Conservation (phyloP, 257 asterid genomes). For the Primulina huaijiensis region DNA sequence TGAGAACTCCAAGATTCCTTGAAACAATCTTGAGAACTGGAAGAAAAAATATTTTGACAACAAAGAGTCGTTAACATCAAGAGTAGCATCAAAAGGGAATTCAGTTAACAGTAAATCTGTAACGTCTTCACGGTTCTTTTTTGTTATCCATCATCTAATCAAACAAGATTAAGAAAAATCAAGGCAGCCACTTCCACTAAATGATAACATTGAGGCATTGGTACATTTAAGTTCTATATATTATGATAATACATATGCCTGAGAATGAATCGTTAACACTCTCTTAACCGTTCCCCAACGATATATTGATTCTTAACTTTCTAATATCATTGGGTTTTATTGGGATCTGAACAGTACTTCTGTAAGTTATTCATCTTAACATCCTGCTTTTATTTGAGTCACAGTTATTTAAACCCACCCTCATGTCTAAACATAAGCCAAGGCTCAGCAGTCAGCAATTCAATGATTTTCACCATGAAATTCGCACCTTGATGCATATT, state of each 20-base stretch:
- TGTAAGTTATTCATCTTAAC: background rate
- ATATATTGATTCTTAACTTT: background rate
- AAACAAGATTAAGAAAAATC: background rate
- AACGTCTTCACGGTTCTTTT: background rate
- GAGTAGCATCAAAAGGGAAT: constrained; percentile 3
- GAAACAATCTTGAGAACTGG: constrained; percentile 93
- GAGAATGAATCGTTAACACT: background rate
- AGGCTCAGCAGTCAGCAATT: too few species aligned
- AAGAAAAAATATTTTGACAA: constrained; percentile 23
- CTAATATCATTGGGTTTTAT: background rate
- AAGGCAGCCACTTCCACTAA: constrained; percentile 3
- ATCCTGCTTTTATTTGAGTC: background rate
- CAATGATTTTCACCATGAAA: too few species aligned
- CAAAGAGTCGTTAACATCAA: constrained; percentile 5
- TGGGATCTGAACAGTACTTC: background rate
- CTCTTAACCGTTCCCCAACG: background rate
- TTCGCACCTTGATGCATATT: too few species aligned
- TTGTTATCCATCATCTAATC: background rate
- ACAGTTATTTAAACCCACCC: background rate
- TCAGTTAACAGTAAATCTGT: background rate
- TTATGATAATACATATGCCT: background rate
- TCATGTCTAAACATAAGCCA: background rate
- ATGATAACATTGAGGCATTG: constrained; percentile 5
- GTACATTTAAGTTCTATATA: background rate
- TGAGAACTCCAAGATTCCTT: constrained; percentile 95